Conservation (phyloP, 768 basidiomycete genomes). For the Mycena leptocephala region DNA sequence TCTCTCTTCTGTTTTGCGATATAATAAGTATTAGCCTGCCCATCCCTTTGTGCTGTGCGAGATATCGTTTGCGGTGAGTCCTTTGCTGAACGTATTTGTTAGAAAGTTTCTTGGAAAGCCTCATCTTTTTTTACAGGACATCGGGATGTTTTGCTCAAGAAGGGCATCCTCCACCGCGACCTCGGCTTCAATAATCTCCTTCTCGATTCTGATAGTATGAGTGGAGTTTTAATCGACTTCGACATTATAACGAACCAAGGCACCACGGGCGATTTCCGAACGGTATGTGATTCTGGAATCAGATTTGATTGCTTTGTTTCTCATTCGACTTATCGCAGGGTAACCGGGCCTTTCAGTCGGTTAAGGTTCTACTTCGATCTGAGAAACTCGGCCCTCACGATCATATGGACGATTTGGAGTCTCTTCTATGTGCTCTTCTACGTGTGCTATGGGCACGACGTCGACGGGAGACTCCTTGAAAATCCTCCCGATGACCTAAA, state of each 20-base stretch:
- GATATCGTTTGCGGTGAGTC: slow-evolving; percentile 36
- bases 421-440: slow-evolving; percentile 13
- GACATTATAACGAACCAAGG: background rate
- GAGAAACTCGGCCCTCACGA: slow-evolving; percentile 13
- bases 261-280: background rate
- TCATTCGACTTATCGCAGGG: background rate
- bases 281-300: background rate
- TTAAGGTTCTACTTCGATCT: background rate
- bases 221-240: slow-evolving; percentile 9
- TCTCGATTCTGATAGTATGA: background rate
- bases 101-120: background rate
- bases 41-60: slow-evolving; percentile 22
- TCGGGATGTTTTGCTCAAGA: slow-evolving; percentile 20
- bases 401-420: slow-evolving; percentile 22
- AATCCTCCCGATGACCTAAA: background rate
- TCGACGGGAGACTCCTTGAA: background rate
- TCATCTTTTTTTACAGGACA: slow-evolving; percentile 41
- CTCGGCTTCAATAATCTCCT: slow-evolving; percentile 44
- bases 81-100: background rate
- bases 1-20: too few species aligned
- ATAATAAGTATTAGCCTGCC: too few species aligned
- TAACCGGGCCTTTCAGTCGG: slow-evolving; percentile 8
- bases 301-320: background rate
- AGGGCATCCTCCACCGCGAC: slow-evolving; percentile 45
- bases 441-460: background rate